These are phyloP conservation scores for Tephrocybe sp. DNA, from an alignment of 768 basidiomycete genomes.

Conservation along the genomic window DNA sequence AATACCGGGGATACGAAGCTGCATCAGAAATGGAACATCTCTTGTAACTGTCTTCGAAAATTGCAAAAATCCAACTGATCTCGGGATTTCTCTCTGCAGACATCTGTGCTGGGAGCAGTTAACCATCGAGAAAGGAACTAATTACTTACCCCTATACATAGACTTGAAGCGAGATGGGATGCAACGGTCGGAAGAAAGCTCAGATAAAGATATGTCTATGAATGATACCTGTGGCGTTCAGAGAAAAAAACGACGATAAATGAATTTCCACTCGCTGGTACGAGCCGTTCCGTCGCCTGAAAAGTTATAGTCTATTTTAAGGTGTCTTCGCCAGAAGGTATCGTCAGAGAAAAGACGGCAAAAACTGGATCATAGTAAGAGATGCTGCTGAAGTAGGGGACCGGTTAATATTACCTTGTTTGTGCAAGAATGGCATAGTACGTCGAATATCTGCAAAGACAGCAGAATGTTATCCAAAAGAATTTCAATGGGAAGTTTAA, in stretches of 20 bases:
- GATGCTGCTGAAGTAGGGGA: background rate
- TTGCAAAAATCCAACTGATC: constrained; percentile 59
- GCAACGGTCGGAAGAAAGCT: constrained; percentile 2
- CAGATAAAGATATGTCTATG: background rate
- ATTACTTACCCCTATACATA: constrained; percentile 48
- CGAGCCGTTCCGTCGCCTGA: constrained; percentile 69
- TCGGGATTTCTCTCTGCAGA: constrained; percentile 53
- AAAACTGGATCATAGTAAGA: constrained; percentile 40
- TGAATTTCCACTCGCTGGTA: constrained; percentile 73
- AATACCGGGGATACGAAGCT: constrained; percentile 55
- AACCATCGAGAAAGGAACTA: constrained; percentile 3
- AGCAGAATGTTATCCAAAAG: constrained; percentile 72
- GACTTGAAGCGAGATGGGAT: constrained; percentile 24
- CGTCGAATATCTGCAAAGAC: constrained; percentile 46
- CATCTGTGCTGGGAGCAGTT: background rate
- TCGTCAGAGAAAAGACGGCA: constrained; percentile 62
- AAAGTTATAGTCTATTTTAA: constrained; percentile 76
- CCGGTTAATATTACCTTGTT: constrained; percentile 40
- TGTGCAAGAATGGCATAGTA: constrained; percentile 58
- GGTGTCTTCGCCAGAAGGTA: constrained; percentile 73
- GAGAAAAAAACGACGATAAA: constrained; percentile 71
- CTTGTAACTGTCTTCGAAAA: constrained; percentile 27
- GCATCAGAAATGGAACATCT: constrained; percentile 60
- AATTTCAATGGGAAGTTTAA: constrained; percentile 70
- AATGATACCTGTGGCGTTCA: constrained; percentile 64